Base-by-base conservation (phyloP, 352 stramenopile species). In the Globisporangium cystogenes region DNA sequence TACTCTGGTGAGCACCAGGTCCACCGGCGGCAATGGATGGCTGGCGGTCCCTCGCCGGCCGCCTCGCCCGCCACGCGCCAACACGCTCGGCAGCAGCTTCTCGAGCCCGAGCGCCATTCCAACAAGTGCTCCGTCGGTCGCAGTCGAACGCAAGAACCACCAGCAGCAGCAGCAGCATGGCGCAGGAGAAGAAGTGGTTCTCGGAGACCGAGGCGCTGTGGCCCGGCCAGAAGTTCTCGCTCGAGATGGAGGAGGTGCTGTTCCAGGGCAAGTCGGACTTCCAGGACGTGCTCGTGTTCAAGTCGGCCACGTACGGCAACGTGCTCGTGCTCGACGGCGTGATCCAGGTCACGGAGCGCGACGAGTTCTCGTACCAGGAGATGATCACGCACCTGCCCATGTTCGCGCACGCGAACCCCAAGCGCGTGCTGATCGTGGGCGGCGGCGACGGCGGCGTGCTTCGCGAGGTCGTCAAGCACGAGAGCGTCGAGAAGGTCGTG, bases 331-430 rank as follows among this genome's bases (percentile, higher is more conserved):
- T 99, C 35, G 97, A 99, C 74, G 97, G 96, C 48, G 96, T 99
- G 46, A 99, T 99, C 78, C 97, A 99, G 78, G 82, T 97, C 41
- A 99, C 97, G 29, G 96, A 99, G 70, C 79, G 94, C 33, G 97
- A 99, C 65, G 97, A 99, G 74, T 98, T 98, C 68, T 75, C 93
- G 43, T 99, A 99, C 80, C 97, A 99, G 78, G 97, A 99, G 81
- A 99, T 99, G 96, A 99, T 99, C 74, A 88, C 96, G 18, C 96
- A 99, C 74, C 79, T 99, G 51, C 96, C 97, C 11, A 81, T 99
- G 55, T 99, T 97, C 70, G 81, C 95, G 27, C 96, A 99, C 70
- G 82, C 82, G 23, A 77, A 96, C 70, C 97, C 97, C 26, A 98
- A 98, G 70, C 90, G 81, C 57, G 92, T 98, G 48, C 77, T 99